A percentile compares a stretch with the other conserved stretches of the same genome.
Conservation (phyloP, 129 eudicot genomes). For the Rutidosis leptorrhynchoides region DNA sequence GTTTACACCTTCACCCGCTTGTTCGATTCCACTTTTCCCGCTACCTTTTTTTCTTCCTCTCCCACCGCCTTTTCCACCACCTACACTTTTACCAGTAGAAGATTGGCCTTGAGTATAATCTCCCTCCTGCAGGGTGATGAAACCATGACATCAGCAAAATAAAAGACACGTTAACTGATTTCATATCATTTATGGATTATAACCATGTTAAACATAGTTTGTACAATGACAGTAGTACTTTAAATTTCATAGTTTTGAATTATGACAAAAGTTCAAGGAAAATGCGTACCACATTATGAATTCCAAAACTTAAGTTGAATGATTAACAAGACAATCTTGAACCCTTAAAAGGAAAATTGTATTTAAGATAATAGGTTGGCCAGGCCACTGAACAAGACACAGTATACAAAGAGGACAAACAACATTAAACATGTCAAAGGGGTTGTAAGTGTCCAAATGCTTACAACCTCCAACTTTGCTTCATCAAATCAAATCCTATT, state of each 20-base stretch:
- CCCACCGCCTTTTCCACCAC: conserved; percentile 13
- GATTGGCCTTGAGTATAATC: conserved; percentile 37
- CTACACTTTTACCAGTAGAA: conserved; percentile 27
- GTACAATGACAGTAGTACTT: not conserved
- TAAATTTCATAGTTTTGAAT: no score
- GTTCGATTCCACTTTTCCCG: conserved; percentile 5
- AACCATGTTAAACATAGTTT: not conserved
- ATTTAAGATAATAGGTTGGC: no score
- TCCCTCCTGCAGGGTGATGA: conserved; percentile 37
- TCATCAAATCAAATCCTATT: not conserved
- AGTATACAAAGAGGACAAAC: no score
- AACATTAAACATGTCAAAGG: not conserved
- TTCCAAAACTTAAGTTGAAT: no score
- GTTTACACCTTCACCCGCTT: conserved; percentile 19
- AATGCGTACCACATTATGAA: no score
- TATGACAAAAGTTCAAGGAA: no score
- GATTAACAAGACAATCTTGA: no score
- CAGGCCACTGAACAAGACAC: no score
- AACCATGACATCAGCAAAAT: conserved; percentile 23
- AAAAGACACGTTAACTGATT: not conserved
- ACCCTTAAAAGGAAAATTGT: no score
- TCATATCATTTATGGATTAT: conserved; percentile 1
- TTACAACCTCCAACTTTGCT: not conserved
- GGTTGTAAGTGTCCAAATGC: not conserved
- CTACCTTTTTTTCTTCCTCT: conserved; percentile 16